Base-by-base conservation (phyloP, 202 grass and related monocot species). In the Musa balbisiana region DNA sequence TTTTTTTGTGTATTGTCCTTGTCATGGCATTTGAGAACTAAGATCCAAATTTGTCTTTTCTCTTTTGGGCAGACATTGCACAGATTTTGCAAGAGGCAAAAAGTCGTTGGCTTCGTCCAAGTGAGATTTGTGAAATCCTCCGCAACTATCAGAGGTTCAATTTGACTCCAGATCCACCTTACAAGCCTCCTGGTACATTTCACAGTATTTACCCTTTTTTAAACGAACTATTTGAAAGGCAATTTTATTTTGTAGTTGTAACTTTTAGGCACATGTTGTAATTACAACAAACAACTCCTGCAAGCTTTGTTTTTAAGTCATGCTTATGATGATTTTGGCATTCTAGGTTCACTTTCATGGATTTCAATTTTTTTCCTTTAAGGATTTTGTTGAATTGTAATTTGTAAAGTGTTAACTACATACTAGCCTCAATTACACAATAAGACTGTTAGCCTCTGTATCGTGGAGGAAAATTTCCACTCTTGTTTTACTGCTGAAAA, bases 91-190 rank as follows among this genome's bases (percentile, higher is more conserved):
- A 84, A 69, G 89, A 92, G 73, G 89, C 89, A 73, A 83, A 84
- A 76, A 81, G 52, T 51, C 82, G 89, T 13, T 92, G 89, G 89
- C 87, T 92, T 78, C 89, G 89, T 29, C 77, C 80, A 24, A 51
- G 84, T 81, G 86, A 87, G 62, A 87, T 91, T 73, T 96, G 84
- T 84, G 89, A 88, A 88, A 84, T 92, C 63, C 83, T 92, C 77
- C 77, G 84, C 69, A 92, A 92, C 76, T 84, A 92, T 51, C 76
- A 69, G 77, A 82, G 76, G 64, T 92, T 92, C 72, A 71, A 49
- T 27, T 82, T 92, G 60, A 87, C 86, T 29, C 84, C 89, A 74
- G 89, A 92, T 80, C 89, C 89, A 54, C 89, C 86, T 80, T 86
- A 80, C 69, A 84, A 55, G 69, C 89, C 89, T 65, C 52, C 75